phyloP scores from a whole-genome alignment of 2,329 filamentous ascomycete species.

The Neurospora crassa region DNA sequence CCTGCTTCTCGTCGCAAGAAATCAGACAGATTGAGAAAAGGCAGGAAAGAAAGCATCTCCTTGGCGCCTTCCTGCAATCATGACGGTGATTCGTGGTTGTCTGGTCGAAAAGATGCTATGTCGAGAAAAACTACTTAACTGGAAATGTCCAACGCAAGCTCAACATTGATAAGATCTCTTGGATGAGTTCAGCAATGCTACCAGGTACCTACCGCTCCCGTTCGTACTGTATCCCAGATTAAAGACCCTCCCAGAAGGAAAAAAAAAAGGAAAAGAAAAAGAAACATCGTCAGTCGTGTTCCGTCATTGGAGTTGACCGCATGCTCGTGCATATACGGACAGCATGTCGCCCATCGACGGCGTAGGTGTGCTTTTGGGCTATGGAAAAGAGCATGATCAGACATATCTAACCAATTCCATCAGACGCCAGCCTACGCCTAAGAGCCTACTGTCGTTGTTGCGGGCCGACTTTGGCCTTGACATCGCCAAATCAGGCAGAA shows the following conservation, averaged over 20 bases:
- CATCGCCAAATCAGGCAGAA: neutral
- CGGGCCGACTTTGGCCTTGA: neutral
- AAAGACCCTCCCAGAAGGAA: no score
- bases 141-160: neutral
- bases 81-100: neutral
- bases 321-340: neutral
- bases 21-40: neutral
- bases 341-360: neutral
- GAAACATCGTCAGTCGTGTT: neutral
- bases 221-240: neutral
- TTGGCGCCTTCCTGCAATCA: neutral
- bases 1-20: neutral
- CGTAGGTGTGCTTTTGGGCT: neutral
- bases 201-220: neutral
- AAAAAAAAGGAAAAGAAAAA: no score
- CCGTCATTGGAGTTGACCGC: neutral
- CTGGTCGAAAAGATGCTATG: neutral
- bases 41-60: neutral
- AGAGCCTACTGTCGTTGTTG: neutral
- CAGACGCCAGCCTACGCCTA: neutral
- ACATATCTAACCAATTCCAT: neutral
- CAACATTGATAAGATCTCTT: neutral
- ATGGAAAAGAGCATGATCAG: neutral
- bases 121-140: neutral
- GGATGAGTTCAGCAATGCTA: neutral